Evolutionary conservation across 2,329 filamentous ascomycete genomes (phyloP), one percentile per base, ranked within the genome.

Genomic region (Cordyceps pruinosa): DNA sequence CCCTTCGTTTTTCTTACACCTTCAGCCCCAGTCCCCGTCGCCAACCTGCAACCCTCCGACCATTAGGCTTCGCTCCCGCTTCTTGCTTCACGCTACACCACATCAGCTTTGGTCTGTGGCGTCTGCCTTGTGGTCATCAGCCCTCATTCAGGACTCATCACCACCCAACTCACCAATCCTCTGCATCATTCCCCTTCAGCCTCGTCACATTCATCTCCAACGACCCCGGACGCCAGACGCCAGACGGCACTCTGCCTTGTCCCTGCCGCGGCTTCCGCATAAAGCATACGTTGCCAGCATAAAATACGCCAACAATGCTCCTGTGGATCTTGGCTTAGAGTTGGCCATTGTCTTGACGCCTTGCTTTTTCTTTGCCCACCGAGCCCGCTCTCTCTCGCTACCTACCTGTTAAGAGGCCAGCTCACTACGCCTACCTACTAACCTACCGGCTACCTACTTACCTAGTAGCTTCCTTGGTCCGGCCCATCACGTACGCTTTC

Each of bases 261-360:
- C 39, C 26, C 39, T 41, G 9, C 17, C 23, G n/a, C 34, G 21
- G 26, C 19, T 52, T 17, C 37, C 39, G 48, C 35, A 51, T 41
- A 41, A 39, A 23, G 34, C 10, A 37, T 21, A 35, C 32, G 9
- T 37, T n/a, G 19, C 13, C 25, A 21, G 48, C 30, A 49, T 37
- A 10, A 28, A 44, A 53, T 26, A 45, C 39, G 21, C 8, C 28
- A 19, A 26, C 10, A 21, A 45, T 45, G 39, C 19, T 45, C 50
- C 41, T 44, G 50, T 53, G 50, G 50, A 53, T 45, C 50, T 45
- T 30, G 12, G 10, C 41, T 53, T 42, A 52, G 28, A 45, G 26
- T 45, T 35, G 28, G 13, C 15, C 13, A 44, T 53, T 53, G 50
- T 35, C 50, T 35, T 53, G 39, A 19, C 21, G 30, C 50, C 3